Evolutionary conservation across 2,329 filamentous ascomycete species (phyloP), one percentile per base, ranked within the genome.

Genomic region (Aspergillus texensis): DNA sequence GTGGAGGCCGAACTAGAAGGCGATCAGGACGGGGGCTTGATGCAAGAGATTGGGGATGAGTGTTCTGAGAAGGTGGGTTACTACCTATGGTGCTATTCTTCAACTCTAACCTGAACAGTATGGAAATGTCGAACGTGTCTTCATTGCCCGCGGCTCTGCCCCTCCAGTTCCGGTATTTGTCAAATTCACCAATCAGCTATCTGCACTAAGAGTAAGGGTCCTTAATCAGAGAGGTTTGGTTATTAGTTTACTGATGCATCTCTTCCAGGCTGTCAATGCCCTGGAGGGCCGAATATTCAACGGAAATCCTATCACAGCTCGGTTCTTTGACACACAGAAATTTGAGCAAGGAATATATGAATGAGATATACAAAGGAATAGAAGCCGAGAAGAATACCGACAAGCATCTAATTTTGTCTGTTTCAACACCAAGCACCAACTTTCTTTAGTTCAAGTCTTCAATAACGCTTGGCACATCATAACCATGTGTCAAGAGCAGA

Each of bases 11-110:
- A 97, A 77, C 87, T 97, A 56, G 86, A 89, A 63, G 80, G 84
- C 14, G 79, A 81, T 21, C 84, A 87, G 39, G 84, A 85, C 60
- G 83, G 82, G 14, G 85, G 85, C 16, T 81, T 99, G 57, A 89
- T 94, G 70, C 94, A 98, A 80, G 94, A 97, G 76, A 97, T 99
- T 77, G 95, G 95, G 8, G 92, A 97, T 73, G 92, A 96, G 75
- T 97, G 96, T 77, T 89, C 89, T 57, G 88, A 92, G 68, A 93
- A 94, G 84, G 87, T 89, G 73, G 68, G 74, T 67, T n/a, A 4
- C 11, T 52, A 26, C 41, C 4, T 41, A 26, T 39, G 26, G 14
- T 41, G 21, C 34, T 56, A 9, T n/a, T 43, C 19, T n/a, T 26
- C 21, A 32, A 36, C 53, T 34, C 62, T 64, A 48, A 66, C 48